phyloP scores from a whole-genome alignment of 108 stramenopile species.

The Pelagomonas calceolata region DNA sequence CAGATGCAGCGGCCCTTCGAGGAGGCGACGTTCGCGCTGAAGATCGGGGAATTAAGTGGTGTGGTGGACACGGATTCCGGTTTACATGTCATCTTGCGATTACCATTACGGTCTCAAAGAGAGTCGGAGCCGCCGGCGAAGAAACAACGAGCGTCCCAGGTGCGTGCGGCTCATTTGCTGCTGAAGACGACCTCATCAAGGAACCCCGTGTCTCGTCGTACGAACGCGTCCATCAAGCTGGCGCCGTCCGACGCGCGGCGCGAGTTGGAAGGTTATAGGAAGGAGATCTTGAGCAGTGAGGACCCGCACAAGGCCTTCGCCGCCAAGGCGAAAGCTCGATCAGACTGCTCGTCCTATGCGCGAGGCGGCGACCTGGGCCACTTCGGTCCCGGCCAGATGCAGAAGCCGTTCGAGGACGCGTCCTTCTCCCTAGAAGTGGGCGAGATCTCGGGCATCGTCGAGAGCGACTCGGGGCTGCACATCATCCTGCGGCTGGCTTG shows the following conservation, averaged over 20 bases:
- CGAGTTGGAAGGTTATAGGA: not conserved
- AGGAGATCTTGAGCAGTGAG: not conserved
- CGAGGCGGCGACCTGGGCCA: conserved; percentile 71
- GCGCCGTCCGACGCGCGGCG: not conserved
- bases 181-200: not conserved
- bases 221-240: not conserved
- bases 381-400: conserved; percentile 59
- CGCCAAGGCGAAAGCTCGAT: conserved; percentile 55
- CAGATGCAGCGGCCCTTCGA: conserved; percentile 85
- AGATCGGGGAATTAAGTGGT: conserved; percentile 30
- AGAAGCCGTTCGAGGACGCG: conserved; percentile 16
- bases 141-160: not conserved
- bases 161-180: not conserved
- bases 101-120: not conserved
- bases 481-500: conserved; percentile 80
- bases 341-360: conserved; percentile 63
- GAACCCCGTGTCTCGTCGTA: not conserved
- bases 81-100: conserved; percentile 37
- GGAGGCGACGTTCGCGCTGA: conserved; percentile 56
- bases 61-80: conserved; percentile 41
- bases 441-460: conserved; percentile 76
- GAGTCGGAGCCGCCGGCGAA: too few species aligned
- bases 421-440: conserved; percentile 36
- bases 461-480: conserved; percentile 88
- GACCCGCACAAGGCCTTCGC: conserved; percentile 40